Base-by-base conservation (phyloP, 2,329 filamentous ascomycete species). In the Monosporascus ibericus region DNA sequence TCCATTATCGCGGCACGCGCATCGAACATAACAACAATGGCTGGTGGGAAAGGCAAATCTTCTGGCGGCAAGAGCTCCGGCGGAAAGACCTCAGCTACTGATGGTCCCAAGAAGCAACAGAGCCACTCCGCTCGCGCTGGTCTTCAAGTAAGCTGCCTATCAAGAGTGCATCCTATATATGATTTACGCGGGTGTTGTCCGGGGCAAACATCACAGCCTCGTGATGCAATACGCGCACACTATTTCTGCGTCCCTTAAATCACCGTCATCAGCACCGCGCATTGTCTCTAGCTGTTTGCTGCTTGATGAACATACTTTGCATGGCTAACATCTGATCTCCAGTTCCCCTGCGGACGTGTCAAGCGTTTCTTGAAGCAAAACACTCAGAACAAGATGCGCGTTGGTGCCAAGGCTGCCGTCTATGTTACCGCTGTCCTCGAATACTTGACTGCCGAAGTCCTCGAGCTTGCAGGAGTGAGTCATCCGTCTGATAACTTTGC, bases 301-400 rank as follows among this genome's bases (percentile, higher is more conserved):
- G 17, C 14, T 36, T 34, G 18, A 24, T 39, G 39, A 27, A 7
- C 14, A 52, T 53, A 50, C 11, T 11, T 11, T 34, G 30, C 30
- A 14, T 34, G 30, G 4, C 62, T 64, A 57, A 64, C 49, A 46
- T 14, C 25, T 27, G 18, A 42, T 42, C 24, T 51, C 30, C 36
- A 99, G 94, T 99, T 99, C 73, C 94, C 94, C 57, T 99, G 94
- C 72, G 94, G 94, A 76, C 94, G 94, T 87, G 94, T 99, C 75
- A 99, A 99, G 88, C 92, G 94, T 78, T 97, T 97, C 79, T 81
- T 99, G 71, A 96, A 97, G 84, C 91, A 90, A 74, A 96, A 96
- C 78, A 97, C 94, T 48, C 94, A 97, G 72, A 95, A 96, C 78
- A 97, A 97, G 81, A 97, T 96, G 90, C 92, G 94, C 75, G 95